A percentile compares a stretch with the other conserved stretches of the same genome.
phyloP scores from a whole-genome alignment of 768 basidiomycete genomes.

The Russula earlei region DNA sequence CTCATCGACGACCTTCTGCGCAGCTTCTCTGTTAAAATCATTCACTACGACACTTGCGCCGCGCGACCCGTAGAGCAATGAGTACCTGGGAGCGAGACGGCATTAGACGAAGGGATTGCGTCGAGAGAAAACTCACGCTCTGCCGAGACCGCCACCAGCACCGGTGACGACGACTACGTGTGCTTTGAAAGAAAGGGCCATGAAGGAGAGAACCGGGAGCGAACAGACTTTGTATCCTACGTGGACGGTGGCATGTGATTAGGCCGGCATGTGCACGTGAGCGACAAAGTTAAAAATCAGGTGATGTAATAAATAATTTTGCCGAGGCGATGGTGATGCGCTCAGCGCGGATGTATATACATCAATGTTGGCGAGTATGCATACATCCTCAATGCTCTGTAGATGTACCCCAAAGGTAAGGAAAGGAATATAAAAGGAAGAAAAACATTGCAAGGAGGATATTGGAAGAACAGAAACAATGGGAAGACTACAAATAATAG shows the following conservation, averaged over 20 bases:
- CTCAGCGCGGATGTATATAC: conserved; percentile 16
- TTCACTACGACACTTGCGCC: conserved; percentile 95
- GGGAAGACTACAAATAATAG: conserved; percentile 19
- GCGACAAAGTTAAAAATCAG: not conserved
- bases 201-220: conserved; percentile 14
- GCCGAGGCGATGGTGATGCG: conserved; percentile 4
- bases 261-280: not conserved
- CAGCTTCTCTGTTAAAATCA: conserved; percentile 81
- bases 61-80: conserved; percentile 81
- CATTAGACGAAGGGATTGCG: not conserved
- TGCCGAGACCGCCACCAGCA: conserved; percentile 91
- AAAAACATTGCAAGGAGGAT: conserved; percentile 11
- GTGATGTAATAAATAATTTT: conserved; percentile 8
- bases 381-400: conserved; percentile 18
- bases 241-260: conserved; percentile 1
- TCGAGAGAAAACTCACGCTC: conserved; percentile 49
- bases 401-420: conserved; percentile 7
- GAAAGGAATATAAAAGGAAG: not conserved
- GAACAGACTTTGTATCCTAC: not conserved
- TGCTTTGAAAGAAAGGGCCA: conserved; percentile 69
- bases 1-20: conserved; percentile 87
- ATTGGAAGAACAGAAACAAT: conserved; percentile 7
- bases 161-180: conserved; percentile 94
- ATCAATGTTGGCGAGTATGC: conserved; percentile 11
- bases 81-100: conserved; percentile 50